Conservation (phyloP, 257 asterid species). For the Solanum etuberosum region DNA sequence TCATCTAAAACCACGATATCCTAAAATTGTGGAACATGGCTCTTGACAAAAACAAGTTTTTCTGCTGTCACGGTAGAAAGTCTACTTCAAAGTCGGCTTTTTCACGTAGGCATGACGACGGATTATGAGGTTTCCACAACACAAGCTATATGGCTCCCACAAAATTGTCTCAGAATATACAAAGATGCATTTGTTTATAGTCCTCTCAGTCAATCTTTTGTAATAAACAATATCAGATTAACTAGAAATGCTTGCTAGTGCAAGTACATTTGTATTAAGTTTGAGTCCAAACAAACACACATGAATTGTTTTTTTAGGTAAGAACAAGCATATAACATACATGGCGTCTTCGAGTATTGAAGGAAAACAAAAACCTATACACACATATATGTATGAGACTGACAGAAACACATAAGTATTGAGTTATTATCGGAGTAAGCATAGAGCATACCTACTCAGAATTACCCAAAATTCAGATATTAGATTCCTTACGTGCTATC, state of each 20-base stretch:
- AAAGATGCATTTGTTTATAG: neutral
- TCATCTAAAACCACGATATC: neutral
- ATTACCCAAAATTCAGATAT: neutral
- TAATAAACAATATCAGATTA: neutral
- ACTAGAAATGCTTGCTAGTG: neutral
- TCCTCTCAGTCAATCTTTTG: neutral
- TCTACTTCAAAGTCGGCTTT: neutral
- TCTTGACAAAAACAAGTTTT: neutral
- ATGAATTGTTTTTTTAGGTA: neutral
- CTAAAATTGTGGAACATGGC: neutral
- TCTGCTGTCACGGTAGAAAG: neutral
- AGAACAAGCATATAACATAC: neutral
- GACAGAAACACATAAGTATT: neutral
- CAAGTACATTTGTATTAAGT: neutral
- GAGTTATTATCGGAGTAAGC: neutral
- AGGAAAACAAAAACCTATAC: too few relatives aligned
- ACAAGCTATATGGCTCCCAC: neutral
- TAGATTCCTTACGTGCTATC: neutral
- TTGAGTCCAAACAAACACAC: neutral
- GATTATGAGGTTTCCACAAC: neutral
- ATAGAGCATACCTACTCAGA: neutral
- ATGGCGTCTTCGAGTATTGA: neutral
- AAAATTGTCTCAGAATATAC: neutral
- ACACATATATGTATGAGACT: neutral
- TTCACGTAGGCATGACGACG: neutral